Evolutionary conservation across 768 basidiomycete species (phyloP), one percentile per base, ranked within the genome.

Genomic region (Kwoniella dejecticola): DNA sequence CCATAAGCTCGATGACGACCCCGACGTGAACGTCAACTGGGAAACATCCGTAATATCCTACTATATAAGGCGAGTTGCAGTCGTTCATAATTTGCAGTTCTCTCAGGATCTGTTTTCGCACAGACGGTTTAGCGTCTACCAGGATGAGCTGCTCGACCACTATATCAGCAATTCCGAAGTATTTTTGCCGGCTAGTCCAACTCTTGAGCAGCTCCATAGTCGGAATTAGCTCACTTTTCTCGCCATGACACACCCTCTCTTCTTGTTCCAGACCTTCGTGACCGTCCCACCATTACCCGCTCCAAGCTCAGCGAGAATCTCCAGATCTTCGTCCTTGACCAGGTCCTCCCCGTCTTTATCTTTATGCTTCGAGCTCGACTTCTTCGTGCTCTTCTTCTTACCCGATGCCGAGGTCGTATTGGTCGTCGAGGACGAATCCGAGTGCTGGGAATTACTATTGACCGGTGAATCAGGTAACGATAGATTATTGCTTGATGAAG

Each of bases 41-140:
- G 81, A 92, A 99, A 53, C 96, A 96, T 63, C 96, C 96, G 76
- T 89, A 94, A 82, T 97, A 99, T 0, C 90, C 93, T 71, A 99
- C 89, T 77, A 99, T 99, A 79, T 92, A 90, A 56, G 84, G 85
- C 6, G 91, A 94, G 67, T 88, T 84, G 80, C 95, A 98, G 80
- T 96, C 90, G 79, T 97, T 91, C 95, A 98, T 95, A 82, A 99
- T 98, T 72, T 97, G 95, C 68, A 99, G 82, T 77, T 99, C 96
- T 52, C 96, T 88, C 36, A 98, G 83, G 72, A 99, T 98, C 81
- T 99, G 96, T 78, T 98, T 99, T 65, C 94, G 84, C 30, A 98
- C 91, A 1, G 91, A 85, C 10, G 93, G 95, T 77, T 97, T 97
- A 29, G 77, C 77, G 50, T 79, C 77, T 30, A 78, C 76, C 44